phyloP scores from a whole-genome alignment of 768 basidiomycete genomes.

The Inosperma sp. region DNA sequence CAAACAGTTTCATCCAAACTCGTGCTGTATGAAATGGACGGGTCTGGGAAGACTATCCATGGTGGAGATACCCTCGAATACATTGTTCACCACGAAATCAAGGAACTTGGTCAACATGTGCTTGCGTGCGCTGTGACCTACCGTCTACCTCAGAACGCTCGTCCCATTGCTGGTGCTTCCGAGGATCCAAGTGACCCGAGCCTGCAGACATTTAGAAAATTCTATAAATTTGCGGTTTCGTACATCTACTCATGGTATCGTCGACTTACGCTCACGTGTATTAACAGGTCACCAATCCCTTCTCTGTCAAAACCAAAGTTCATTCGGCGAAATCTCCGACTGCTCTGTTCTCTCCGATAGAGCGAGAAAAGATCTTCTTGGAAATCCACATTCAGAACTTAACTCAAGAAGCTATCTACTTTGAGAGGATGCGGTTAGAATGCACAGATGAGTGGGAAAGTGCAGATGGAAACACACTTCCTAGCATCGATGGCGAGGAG shows the following conservation, averaged over 20 bases:
- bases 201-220: conserved; percentile 75
- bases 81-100: conserved; percentile 82
- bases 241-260: not conserved
- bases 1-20: conserved; percentile 72
- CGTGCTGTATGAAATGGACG: conserved; percentile 60
- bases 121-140: conserved; percentile 83
- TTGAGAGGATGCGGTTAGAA: conserved; percentile 78
- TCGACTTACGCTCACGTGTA: not conserved
- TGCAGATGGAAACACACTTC: conserved; percentile 48
- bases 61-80: conserved; percentile 61
- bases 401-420: conserved; percentile 69
- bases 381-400: conserved; percentile 92
- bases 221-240: conserved; percentile 87
- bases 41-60: conserved; percentile 41
- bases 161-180: conserved; percentile 43
- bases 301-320: conserved; percentile 94
- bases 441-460: conserved; percentile 62
- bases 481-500: conserved; percentile 19
- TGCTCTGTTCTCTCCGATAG: conserved; percentile 54
- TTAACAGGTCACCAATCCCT: conserved; percentile 81
- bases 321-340: conserved; percentile 72
- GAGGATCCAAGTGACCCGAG: conserved; percentile 51
- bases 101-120: conserved; percentile 90
- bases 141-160: conserved; percentile 57
- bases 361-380: conserved; percentile 82